Percentiles rank a stretch among this genome's conserved stretches.
These are phyloP conservation scores for Licmophora abbreviata DNA, from an alignment of 108 stramenopile species.

Conservation along the genomic window DNA sequence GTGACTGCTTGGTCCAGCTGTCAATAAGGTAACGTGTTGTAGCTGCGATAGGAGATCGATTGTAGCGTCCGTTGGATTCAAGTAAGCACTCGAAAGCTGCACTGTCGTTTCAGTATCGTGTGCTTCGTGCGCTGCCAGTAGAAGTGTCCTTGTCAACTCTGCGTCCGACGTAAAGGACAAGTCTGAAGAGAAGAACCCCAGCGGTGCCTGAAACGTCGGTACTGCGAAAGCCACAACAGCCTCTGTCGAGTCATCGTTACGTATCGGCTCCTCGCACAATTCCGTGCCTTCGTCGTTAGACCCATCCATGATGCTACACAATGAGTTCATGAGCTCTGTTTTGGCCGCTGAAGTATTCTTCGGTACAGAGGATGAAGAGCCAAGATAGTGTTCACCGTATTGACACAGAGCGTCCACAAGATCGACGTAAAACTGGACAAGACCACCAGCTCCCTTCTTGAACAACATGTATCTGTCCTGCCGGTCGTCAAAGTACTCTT, in stretches of 20 bases:
- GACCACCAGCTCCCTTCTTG: conserved; percentile 47
- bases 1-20: conserved; percentile 63
- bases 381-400: conserved; percentile 37
- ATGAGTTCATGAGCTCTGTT: conserved; percentile 22
- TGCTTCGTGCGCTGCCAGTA: conserved; percentile 21
- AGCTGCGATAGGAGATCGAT: conserved; percentile 22
- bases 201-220: conserved; percentile 61
- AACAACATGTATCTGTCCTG: conserved; percentile 74
- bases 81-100: conserved; percentile 70
- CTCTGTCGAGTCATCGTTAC: no score
- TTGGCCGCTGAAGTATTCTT: not conserved
- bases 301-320: conserved; percentile 4
- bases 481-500: conserved; percentile 80
- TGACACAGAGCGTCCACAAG: conserved; percentile 46
- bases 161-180: conserved; percentile 25
- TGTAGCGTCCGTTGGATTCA: conserved; percentile 55
- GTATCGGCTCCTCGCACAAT: no score
- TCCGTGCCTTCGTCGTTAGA: conserved; percentile 11
- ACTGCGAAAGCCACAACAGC: conserved; percentile 40
- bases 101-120: conserved; percentile 21
- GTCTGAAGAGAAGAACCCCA: conserved; percentile 12
- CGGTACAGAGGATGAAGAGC: conserved; percentile 2
- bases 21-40: conserved; percentile 40
- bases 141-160: conserved; percentile 15
- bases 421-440: conserved; percentile 73